phyloP scores from a whole-genome alignment of 2,329 filamentous ascomycete genomes.

The Xylariaceae sp. region DNA sequence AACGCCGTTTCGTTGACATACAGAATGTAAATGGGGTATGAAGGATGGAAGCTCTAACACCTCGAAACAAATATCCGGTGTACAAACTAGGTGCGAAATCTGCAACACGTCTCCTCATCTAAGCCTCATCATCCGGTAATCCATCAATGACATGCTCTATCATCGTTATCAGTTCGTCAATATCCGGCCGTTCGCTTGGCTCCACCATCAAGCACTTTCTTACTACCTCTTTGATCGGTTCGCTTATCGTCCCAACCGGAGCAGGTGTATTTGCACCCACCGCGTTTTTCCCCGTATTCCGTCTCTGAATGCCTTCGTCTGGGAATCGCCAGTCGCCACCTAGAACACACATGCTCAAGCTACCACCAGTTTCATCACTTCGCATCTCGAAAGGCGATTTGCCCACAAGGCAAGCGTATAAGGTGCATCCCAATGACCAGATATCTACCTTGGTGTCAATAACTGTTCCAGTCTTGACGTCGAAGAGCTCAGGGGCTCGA shows the following conservation, averaged over 20 bases:
- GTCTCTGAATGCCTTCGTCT: conserved; percentile 68
- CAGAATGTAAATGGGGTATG: too few species aligned
- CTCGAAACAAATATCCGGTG: too few species aligned
- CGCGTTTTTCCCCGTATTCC: conserved; percentile 44
- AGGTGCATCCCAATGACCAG: conserved; percentile 95
- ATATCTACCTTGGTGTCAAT: conserved; percentile 98
- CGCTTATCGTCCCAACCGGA: conserved; percentile 64
- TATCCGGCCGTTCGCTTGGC: conserved; percentile 72
- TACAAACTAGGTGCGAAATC: too few species aligned
- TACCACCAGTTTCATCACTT: conserved; percentile 93
- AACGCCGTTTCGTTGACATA: too few species aligned
- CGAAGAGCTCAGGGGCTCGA: conserved; percentile 94
- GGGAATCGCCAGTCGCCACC: conserved; percentile 97
- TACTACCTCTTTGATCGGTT: conserved; percentile 82
- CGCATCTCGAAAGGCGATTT: conserved; percentile 97
- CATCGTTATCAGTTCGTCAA: conserved; percentile 35
- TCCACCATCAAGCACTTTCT: conserved; percentile 83
- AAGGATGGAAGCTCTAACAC: too few species aligned
- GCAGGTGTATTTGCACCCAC: conserved; percentile 30
- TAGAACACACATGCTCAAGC: conserved; percentile 85
- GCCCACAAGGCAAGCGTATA: conserved; percentile 93
- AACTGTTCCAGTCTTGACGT: conserved; percentile 87
- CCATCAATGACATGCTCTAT: conserved; percentile 34
- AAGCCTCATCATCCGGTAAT: conserved; percentile 30
- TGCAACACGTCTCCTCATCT: conserved; percentile 1